Base-by-base conservation (phyloP, 331 rosid species). In the Acacia concinna region DNA sequence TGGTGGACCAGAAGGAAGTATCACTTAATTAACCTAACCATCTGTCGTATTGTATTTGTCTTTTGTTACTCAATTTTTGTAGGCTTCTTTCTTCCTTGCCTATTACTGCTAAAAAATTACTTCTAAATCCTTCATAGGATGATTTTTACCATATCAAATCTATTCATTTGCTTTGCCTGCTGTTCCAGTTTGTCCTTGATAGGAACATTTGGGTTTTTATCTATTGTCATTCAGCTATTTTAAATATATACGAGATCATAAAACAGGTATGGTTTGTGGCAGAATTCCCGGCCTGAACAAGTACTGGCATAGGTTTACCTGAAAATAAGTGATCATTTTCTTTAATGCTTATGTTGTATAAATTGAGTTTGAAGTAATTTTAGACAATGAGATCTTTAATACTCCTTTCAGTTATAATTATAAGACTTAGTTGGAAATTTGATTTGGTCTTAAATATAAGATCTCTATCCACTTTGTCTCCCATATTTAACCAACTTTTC, bases 31-130 rank as follows among this genome's bases (percentile, higher is more conserved):
- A 51, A 28, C 71, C 37, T 32, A 4, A 4, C 75, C 37, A 70
- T 71, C 32, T 71, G 62, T 76, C 74, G 69, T 62, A 9, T 38
- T 21, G 52, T 62, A 62, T 54, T 71, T 77, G 54, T 64, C 63
- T 51, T 71, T 41, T 47, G 40, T 52, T 27, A 21, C 52, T 71
- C 69, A 38, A 70, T 11, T 76, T 74, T 46, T 60, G n/a, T 81
- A 1, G 21, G 28, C 21, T 37, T 10, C 71, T 64, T 32, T 65
- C 21, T 37, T 41, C 49, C 31, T 9, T 67, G 6, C n/a, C 27
- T 23, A 34, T 21, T 38, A 38, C 40, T 32, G 4, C 35, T 31
- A 15, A 31, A 60, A 13, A 63, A 17, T 31, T n/a, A 35, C 28
- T 67, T 67, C n/a, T 37, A n/a, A 67, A 67, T 40, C 34, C 34